Evolutionary conservation across 169 alveolate genomes (phyloP), one percentile per base, ranked within the genome.

Genomic region (Cryptosporidium tyzzeri): DNA sequence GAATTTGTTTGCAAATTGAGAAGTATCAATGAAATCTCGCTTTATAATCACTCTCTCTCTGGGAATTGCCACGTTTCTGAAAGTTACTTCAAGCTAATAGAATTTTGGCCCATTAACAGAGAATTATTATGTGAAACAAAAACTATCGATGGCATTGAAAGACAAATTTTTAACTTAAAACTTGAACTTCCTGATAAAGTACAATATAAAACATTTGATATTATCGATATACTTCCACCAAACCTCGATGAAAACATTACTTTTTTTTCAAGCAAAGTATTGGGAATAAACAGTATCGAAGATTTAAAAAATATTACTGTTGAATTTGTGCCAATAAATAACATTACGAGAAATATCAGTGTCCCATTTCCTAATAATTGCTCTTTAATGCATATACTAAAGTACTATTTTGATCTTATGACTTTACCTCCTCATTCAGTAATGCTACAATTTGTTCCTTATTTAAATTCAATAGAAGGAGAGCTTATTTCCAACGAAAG

Each of bases 401-500:
- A 26, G 39, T 80, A 80, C 26, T 80, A 37, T 26, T 80, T 80
- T 39, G 89, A 80, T 48, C 29, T 80, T 8, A n/a, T 62, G 16
- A 80, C 80, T 44, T 18, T 80, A 23, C 89, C 89, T 45, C 35
- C 74, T 1, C 65, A 44, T 14, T 41, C 61, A 7, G 59, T 39
- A 23, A 37, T 80, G n/a, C 26, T 48, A 16, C 89, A 80, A 48
- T 80, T 80, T n/a, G n/a, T 44, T 62, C 89, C 89, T n/a, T 80
- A 62, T 80, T 23, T 80, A n/a, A 62, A 44, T 44, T 6, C 29
- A 10, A 16, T 6, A 6, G 75, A 80, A 29, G 75, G 35, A 8
- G 53, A 80, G 39, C 16, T 21, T 1, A 80, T 80, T 29, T 45
- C 75, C 14, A 48, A 80, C 8, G 37, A 41, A 14, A 26, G 45